phyloP scores from a whole-genome alignment of 2,329 filamentous ascomycete genomes.

The Neonectria hederae region DNA sequence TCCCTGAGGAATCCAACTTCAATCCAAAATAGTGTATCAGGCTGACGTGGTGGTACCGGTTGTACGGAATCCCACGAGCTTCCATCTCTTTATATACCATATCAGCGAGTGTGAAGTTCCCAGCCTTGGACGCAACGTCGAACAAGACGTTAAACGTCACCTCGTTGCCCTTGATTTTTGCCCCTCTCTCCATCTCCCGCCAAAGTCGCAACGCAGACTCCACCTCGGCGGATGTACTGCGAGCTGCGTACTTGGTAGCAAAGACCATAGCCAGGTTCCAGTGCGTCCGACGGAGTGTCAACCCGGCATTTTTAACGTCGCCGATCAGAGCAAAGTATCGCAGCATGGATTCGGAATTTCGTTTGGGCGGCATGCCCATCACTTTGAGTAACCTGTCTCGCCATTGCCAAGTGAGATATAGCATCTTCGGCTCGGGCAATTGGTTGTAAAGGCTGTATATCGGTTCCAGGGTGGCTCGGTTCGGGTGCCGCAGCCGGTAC shows the following conservation, averaged over 20 bases:
- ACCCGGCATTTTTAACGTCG: constrained; percentile 79
- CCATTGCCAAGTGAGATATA: constrained; percentile 58
- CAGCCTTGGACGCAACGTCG: constrained; percentile 84
- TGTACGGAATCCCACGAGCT: constrained; percentile 71
- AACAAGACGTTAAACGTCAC: constrained; percentile 97
- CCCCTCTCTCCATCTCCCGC: constrained; percentile 86
- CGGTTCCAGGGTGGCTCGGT: constrained; percentile 51
- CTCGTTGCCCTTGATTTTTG: constrained; percentile 70
- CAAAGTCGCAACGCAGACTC: constrained; percentile 77
- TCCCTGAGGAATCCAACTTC: constrained; percentile 74
- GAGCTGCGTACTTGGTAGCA: constrained; percentile 75
- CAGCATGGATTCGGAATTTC: constrained; percentile 71
- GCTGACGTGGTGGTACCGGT: constrained; percentile 83
- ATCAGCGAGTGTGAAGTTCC: constrained; percentile 84
- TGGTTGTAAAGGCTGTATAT: constrained; percentile 61
- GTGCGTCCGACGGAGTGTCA: constrained; percentile 72
- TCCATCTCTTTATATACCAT: constrained; percentile 86
- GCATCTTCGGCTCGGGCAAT: constrained; percentile 63
- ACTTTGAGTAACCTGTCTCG: constrained; percentile 73
- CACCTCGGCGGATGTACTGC: constrained; percentile 65
- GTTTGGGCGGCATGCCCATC: constrained; percentile 70
- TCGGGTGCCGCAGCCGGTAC: constrained; percentile 54
- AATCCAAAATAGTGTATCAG: constrained; percentile 87
- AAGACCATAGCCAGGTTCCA: constrained; percentile 90
- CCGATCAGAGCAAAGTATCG: constrained; percentile 86